phyloP scores from a whole-genome alignment of 345 rosid species.

The Kernera saxatilis region DNA sequence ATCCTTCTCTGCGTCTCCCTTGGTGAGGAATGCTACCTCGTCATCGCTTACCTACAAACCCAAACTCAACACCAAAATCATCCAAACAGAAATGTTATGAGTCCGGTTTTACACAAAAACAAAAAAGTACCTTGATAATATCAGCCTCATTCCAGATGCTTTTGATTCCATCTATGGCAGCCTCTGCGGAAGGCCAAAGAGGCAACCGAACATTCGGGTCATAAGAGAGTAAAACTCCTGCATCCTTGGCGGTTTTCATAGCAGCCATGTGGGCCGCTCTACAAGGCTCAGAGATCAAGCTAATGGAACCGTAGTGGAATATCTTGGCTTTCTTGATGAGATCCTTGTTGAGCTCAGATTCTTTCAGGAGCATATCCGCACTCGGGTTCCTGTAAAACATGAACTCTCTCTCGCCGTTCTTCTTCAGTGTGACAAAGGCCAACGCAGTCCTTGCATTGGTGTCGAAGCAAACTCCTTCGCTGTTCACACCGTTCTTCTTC shows the following conservation, averaged over 20 bases:
- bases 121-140: slow-evolving; percentile 44
- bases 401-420: slow-evolving; percentile 62
- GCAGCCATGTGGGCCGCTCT: slow-evolving; percentile 66
- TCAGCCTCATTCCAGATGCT: slow-evolving; percentile 66
- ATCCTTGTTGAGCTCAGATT: slow-evolving; percentile 48
- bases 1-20: slow-evolving; percentile 48
- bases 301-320: slow-evolving; percentile 72
- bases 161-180: slow-evolving; percentile 56
- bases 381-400: slow-evolving; percentile 77
- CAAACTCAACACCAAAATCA: background rate
- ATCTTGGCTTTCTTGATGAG: slow-evolving; percentile 58
- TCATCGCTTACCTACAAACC: slow-evolving; percentile 41
- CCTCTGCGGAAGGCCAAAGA: slow-evolving; percentile 56
- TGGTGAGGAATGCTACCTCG: slow-evolving; percentile 49
- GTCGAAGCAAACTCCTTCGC: slow-evolving; percentile 55
- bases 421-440: slow-evolving; percentile 61
- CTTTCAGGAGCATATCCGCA: slow-evolving; percentile 66
- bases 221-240: slow-evolving; percentile 52
- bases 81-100: background rate
- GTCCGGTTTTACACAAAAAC: background rate
- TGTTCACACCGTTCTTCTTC: slow-evolving; percentile 52
- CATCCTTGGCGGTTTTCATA: slow-evolving; percentile 58
- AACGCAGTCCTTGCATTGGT: slow-evolving; percentile 56
- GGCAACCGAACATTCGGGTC: slow-evolving; percentile 69
- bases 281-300: slow-evolving; percentile 67